Percentiles rank a stretch among this genome's conserved stretches.
Conservation (phyloP, 192 early-diverging fungal genomes). For the Coemansia sp. region DNA sequence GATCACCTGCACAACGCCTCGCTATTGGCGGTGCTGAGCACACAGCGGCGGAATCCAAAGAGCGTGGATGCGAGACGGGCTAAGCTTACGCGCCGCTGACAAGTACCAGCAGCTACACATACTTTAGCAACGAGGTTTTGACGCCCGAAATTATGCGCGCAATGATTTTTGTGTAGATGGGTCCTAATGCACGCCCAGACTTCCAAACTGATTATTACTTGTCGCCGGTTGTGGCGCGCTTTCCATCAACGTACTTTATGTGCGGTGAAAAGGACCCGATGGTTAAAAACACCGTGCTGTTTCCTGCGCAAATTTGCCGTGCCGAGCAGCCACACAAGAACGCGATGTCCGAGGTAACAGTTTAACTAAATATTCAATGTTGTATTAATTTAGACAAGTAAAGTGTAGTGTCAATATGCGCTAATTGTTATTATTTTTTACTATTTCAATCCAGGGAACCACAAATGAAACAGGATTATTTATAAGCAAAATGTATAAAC, state of each 20-base stretch:
- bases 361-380: too few relatives aligned
- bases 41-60: constrained; percentile 6
- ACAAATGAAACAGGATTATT: too few relatives aligned
- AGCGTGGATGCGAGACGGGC: constrained; percentile 12
- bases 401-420: too few relatives aligned
- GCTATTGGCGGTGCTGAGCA: constrained; percentile 56
- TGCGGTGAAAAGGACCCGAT: constrained; percentile 97
- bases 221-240: constrained; percentile 80
- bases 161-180: constrained; percentile 80
- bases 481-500: too few relatives aligned
- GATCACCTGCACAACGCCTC: constrained; percentile 65
- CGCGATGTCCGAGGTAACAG: background rate
- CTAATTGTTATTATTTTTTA: too few relatives aligned
- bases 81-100: constrained; percentile 55
- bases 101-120: constrained; percentile 72
- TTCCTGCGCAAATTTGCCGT: constrained; percentile 82
- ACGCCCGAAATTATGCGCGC: constrained; percentile 72
- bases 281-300: constrained; percentile 93
- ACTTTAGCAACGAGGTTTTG: constrained; percentile 86
- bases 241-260: constrained; percentile 88
- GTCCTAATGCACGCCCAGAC: constrained; percentile 73
- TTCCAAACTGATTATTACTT: constrained; percentile 82
- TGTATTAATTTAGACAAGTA: too few relatives aligned
- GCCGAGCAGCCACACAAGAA: constrained; percentile 62
- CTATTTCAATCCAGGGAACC: too few relatives aligned